Conservation (phyloP, 2,329 filamentous ascomycete genomes). For the Colletotrichum graminicola region DNA sequence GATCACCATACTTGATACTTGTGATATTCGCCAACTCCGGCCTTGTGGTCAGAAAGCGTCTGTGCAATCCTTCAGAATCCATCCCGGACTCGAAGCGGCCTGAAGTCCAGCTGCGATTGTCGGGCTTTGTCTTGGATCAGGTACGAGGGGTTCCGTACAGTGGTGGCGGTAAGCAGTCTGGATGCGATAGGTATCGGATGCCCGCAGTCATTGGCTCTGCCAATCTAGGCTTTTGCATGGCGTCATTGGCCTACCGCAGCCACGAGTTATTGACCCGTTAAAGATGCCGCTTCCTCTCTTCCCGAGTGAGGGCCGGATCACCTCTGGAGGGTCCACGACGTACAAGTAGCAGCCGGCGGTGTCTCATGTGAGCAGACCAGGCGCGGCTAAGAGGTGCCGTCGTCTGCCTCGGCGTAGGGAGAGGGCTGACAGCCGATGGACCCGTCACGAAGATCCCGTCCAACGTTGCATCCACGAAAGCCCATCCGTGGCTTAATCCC, state of each 20-base stretch:
- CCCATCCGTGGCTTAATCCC: constrained; percentile 27
- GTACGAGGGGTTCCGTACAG: background rate
- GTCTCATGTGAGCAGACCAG: constrained; percentile 3
- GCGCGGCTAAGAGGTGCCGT: constrained; percentile 5
- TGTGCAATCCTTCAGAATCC: background rate
- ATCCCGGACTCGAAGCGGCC: constrained; percentile 6
- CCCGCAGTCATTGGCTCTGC: constrained; percentile 17
- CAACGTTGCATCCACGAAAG: constrained; percentile 43
- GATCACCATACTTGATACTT: background rate
- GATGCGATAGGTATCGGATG: constrained; percentile 20
- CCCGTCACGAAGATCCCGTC: constrained; percentile 39
- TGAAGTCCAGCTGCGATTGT: constrained; percentile 29
- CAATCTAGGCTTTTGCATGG: constrained; percentile 4
- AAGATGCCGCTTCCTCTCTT: constrained; percentile 14
- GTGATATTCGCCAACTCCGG: background rate
- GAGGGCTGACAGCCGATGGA: constrained; percentile 32
- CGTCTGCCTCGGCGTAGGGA: constrained; percentile 8
- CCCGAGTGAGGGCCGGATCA: constrained; percentile 8
- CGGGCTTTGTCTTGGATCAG: constrained; percentile 33
- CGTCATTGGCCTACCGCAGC: constrained; percentile 14
- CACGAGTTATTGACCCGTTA: constrained; percentile 25
- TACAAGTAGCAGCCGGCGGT: constrained; percentile 14
- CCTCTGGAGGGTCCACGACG: constrained; percentile 7
- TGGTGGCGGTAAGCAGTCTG: background rate
- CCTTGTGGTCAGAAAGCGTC: constrained; percentile 11